A percentile compares a stretch with the other conserved stretches of the same genome.
Conservation (phyloP, 345 rosid genomes). For the Brassica carinata region DNA sequence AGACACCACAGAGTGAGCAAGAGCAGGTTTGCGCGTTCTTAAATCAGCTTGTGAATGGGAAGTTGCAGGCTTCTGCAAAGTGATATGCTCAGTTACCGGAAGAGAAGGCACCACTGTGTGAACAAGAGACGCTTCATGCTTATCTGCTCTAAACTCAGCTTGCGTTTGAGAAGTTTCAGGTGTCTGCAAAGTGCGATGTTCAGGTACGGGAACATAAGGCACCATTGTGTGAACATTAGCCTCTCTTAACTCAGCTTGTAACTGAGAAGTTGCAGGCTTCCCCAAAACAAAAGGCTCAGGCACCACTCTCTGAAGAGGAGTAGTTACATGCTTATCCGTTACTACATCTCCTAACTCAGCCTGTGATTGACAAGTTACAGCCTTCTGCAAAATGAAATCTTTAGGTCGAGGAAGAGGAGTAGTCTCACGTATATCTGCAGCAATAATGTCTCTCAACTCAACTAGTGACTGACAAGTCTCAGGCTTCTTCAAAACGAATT, state of each 20-base stretch:
- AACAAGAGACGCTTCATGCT: not conserved
- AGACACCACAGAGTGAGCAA: constrained; percentile 28
- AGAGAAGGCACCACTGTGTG: constrained; percentile 41
- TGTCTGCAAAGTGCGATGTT: constrained; percentile 7
- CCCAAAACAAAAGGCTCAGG: constrained; percentile 5
- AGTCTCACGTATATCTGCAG: constrained; percentile 17
- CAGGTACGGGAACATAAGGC: constrained; percentile 46
- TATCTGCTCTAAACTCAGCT: constrained; percentile 36
- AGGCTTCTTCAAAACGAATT: constrained; percentile 13
- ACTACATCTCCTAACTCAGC: not conserved
- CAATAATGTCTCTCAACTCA: constrained; percentile 27
- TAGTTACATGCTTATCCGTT: too few relatives aligned
- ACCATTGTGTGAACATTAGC: not conserved
- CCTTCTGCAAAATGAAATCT: constrained; percentile 15
- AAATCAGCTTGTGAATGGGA: constrained; percentile 38
- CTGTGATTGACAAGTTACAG: constrained; percentile 40
- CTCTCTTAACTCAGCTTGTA: constrained; percentile 23
- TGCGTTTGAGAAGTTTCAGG: constrained; percentile 41
- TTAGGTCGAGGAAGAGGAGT: constrained; percentile 31
- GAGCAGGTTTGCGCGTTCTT: not conserved
- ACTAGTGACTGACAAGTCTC: constrained; percentile 39
- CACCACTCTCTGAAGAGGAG: constrained; percentile 35
- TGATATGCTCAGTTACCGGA: constrained; percentile 27
- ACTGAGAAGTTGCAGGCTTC: constrained; percentile 39
- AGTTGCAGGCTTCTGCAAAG: constrained; percentile 38